A percentile compares a stretch with the other conserved stretches of the same genome.
These are phyloP conservation scores for Linnemannia exigua DNA, from an alignment of 192 early-diverging fungal genomes.

Conservation along the genomic window DNA sequence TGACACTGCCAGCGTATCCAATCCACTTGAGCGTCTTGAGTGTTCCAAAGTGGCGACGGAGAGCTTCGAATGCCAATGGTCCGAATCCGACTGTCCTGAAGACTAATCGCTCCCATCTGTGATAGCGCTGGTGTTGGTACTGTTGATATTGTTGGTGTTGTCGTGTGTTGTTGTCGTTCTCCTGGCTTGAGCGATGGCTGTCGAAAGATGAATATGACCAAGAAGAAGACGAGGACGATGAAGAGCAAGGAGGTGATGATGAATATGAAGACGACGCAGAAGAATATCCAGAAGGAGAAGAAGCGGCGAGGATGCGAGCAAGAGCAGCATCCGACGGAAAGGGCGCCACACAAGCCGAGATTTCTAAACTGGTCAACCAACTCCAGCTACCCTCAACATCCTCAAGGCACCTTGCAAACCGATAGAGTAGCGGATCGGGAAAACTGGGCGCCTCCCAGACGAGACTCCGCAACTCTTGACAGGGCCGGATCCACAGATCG, in stretches of 20 bases:
- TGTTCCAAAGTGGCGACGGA: slow-evolving; percentile 11
- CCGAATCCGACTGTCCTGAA: slow-evolving; percentile 27
- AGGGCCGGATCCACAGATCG: slow-evolving; percentile 21
- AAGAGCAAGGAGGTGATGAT: not conserved
- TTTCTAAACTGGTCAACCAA: slow-evolving; percentile 17
- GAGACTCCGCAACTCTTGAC: slow-evolving; percentile 10
- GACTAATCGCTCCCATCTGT: slow-evolving; percentile 5
- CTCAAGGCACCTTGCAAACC: not conserved
- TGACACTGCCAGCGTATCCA: slow-evolving; percentile 17
- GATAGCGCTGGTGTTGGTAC: not conserved
- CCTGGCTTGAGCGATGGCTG: not conserved
- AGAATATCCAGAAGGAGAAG: not conserved
- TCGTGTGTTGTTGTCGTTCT: not conserved
- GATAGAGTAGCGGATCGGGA: slow-evolving; percentile 2
- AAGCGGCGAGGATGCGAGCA: slow-evolving; percentile 8
- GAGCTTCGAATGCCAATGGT: slow-evolving; percentile 20
- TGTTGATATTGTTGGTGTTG: not conserved
- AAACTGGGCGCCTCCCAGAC: slow-evolving; percentile 30
- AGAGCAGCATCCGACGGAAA: slow-evolving; percentile 14
- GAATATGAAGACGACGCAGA: not conserved
- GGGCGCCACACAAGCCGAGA: slow-evolving; percentile 10
- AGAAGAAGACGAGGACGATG: not conserved
- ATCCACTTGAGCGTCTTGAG: slow-evolving; percentile 15
- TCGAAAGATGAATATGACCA: not conserved
- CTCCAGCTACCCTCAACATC: not conserved